Base-by-base conservation (phyloP, 2,329 filamentous ascomycete genomes). In the Coccinonectria pachysandricola region DNA sequence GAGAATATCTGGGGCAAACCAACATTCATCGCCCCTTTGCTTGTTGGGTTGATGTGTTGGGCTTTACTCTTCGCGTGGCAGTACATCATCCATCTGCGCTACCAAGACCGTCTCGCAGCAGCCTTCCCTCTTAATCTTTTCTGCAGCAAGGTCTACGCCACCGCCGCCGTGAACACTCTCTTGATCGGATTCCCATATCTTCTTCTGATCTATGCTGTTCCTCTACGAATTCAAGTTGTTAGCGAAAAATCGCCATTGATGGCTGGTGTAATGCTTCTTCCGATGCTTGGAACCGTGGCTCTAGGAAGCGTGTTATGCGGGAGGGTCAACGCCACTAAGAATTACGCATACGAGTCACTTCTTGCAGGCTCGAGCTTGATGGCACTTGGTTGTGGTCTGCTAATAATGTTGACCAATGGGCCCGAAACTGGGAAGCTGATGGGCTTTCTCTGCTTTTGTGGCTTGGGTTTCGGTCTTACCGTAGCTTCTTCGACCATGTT, bases 181-280 rank as follows among this genome's bases (percentile, higher is more conserved):
- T 48, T 68, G 2, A 45, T 63, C 2, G 66, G 66, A 0, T 71
- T 67, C 31, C 58, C 64, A 1, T 69, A 65, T 31, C 48, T 70
- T 7, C 43, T 68, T 15, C 45, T 61, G 12, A 44, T 70, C 11
- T 72, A 64, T 31, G 52, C 57, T 3, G 62, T 71, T 11, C 67
- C 67, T 0, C 45, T 67, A 8, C 53, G 62, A 8, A 53, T 66
- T 23, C 64, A 71, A 36, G 48, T 68, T 1, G 65, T 71, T 15
- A 62, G 66, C 24, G 54, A 49, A 5, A 62, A 63, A 41, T 56
- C 49, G 17, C 37, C 64, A 3, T 49, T 71, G 4, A 35, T 60
- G 9, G 57, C 65, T 1, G 66, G 67, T 8, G 41, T 70, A 14
- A 60, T 69, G 60, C 43, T 72, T 26, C 50, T 71, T 14, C 67